Evolutionary conservation across 306 rosid genomes (phyloP), one percentile per base, ranked within the genome.

Genomic region (Castanea crenata): DNA sequence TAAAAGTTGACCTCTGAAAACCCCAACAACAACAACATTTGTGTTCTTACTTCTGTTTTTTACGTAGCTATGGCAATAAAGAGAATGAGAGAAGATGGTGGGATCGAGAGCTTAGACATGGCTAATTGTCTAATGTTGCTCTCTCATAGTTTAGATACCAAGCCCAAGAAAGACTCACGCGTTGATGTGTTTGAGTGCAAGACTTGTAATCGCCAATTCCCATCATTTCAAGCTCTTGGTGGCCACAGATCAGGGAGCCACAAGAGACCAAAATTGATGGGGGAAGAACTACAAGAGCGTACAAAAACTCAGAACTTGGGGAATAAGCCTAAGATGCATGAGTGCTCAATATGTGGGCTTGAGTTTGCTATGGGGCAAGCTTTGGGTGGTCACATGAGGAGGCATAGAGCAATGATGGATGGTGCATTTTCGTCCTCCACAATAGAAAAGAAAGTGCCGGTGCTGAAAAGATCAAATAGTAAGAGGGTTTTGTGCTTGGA

Each of bases 331-430:
- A 91, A 79, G 61, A 77, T 78, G 80, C 97, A 94, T 14, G 85
- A 86, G 78, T 94, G 98, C 68, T 78, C 87, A 1, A 83, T 88
- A 27, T 94, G 98, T 69, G 97, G 98, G 2, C 73, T 75, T 19
- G 83, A 76, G 80, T 94, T 94, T 73, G 61, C 89, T 8, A 81
- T 89, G 81, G 98, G 98, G 0, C 98, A 94, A 61, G 97, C 98
- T 2, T 75, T 94, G 29, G 98, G 98, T 1, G 98, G 98, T 2
- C 98, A 94, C 75, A 94, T 94, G 98, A 79, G 97, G 55, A 83
- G 86, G 62, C 98, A 94, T 57, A 88, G 89, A 79, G 79, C 74
- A 25, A 27, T 27, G 11, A 64, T 44, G 65, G 73, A 69, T 10
- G 76, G 79, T 51, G 86, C 71, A 25, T 71, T 86, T 41, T 27